Conservation (phyloP, 805 yeast genomes). For the Lipomyces oligophaga region DNA sequence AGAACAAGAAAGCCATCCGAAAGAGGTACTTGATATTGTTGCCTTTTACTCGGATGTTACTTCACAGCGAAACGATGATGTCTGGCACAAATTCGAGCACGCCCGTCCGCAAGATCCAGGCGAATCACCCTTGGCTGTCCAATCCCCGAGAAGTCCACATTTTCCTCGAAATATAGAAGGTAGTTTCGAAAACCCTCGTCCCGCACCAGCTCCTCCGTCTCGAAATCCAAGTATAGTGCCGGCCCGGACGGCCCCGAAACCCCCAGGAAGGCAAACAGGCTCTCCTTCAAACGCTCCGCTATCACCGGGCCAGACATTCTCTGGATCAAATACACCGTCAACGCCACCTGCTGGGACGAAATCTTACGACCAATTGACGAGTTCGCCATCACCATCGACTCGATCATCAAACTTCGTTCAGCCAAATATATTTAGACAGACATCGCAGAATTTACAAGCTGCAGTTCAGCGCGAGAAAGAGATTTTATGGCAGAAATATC, state of each 20-base stretch:
- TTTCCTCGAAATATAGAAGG: conserved; percentile 28
- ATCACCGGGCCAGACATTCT: neutral
- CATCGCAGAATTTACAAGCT: conserved; percentile 16
- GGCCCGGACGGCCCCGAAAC: conserved; percentile 34
- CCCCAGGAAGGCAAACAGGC: neutral
- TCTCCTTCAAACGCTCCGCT: conserved; percentile 1
- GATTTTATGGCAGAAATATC: conserved; percentile 14
- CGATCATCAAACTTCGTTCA: conserved; percentile 1
- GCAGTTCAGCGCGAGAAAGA: conserved; percentile 13
- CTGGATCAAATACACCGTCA: conserved; percentile 18
- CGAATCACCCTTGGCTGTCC: conserved; percentile 12
- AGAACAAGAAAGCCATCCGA: conserved; percentile 80
- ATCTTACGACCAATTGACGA: conserved; percentile 17
- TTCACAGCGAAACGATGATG: conserved; percentile 32
- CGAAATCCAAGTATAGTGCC: conserved; percentile 33
- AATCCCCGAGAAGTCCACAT: conserved; percentile 20
- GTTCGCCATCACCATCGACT: conserved; percentile 32
- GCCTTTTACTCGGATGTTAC: conserved; percentile 52
- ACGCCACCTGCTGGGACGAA: conserved; percentile 7
- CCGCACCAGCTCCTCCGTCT: conserved; percentile 30
- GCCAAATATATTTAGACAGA: conserved; percentile 1
- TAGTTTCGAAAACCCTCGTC: conserved; percentile 31
- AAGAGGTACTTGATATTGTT: conserved; percentile 80
- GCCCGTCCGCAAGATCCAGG: conserved; percentile 17
- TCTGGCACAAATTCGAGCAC: conserved; percentile 32